Percentiles rank a stretch among this genome's conserved stretches.
phyloP scores from a whole-genome alignment of 306 rosid genomes.

The Acacia crassicarpa region DNA sequence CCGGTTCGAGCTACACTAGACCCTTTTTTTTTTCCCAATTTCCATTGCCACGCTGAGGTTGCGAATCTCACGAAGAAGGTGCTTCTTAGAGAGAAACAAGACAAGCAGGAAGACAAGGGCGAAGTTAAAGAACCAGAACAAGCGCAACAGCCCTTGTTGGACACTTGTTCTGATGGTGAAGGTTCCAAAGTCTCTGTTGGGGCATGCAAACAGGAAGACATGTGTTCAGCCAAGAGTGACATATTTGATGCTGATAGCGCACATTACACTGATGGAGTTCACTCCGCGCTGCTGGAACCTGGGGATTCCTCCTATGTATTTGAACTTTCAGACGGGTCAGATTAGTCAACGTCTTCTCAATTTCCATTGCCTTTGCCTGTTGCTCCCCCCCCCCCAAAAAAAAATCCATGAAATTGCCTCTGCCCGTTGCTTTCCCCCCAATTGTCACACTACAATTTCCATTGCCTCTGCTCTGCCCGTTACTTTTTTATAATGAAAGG shows the following conservation, averaged over 20 bases:
- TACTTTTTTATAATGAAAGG: too few species aligned
- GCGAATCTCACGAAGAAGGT: slow-evolving; percentile 46
- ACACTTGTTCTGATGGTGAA: slow-evolving; percentile 44
- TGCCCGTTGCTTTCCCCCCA: too few species aligned
- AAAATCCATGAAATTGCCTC: too few species aligned
- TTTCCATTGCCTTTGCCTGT: too few species aligned
- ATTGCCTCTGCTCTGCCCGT: too few species aligned
- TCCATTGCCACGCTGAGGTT: too few species aligned
- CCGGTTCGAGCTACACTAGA: too few species aligned
- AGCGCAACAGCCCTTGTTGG: slow-evolving; percentile 30
- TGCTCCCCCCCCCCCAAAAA: too few species aligned
- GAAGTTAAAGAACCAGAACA: slow-evolving; percentile 26
- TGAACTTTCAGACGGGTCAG: slow-evolving; percentile 58
- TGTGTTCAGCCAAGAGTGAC: slow-evolving; percentile 61
- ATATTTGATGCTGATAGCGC: slow-evolving; percentile 66
- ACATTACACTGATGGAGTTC: slow-evolving; percentile 57
- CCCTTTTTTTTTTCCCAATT: too few species aligned
- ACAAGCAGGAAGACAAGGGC: slow-evolving; percentile 34
- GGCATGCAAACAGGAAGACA: slow-evolving; percentile 53
- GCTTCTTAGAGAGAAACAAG: slow-evolving; percentile 34
- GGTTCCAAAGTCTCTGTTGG: slow-evolving; percentile 48
- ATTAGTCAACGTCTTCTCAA: too few species aligned
- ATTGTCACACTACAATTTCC: too few species aligned
- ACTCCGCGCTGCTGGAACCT: slow-evolving; percentile 47
- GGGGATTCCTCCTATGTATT: slow-evolving; percentile 54